Conservation (phyloP, 176 grass and related monocot genomes). For the Panicum miliaceum region DNA sequence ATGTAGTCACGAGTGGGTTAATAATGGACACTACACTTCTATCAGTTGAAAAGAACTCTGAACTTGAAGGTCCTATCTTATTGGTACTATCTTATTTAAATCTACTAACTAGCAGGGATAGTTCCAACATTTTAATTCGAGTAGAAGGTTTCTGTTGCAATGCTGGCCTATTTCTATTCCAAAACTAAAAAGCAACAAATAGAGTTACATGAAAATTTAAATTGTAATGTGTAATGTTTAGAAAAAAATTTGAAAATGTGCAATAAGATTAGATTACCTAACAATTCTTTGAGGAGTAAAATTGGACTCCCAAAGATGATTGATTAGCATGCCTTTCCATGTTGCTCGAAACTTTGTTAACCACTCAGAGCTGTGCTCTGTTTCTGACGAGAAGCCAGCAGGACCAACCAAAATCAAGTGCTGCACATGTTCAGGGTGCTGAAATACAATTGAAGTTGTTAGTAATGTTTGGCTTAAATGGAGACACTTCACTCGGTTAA, state of each 20-base stretch:
- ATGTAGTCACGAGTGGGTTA: neutral
- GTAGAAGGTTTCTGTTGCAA: neutral
- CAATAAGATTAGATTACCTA: conserved; percentile 54
- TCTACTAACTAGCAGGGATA: neutral
- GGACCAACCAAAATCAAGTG: conserved; percentile 98
- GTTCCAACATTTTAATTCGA: neutral
- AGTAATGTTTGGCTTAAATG: conserved; percentile 25
- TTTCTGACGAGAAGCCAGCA: conserved; percentile 88
- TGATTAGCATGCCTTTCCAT: conserved; percentile 83
- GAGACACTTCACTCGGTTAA: conserved; percentile 12
- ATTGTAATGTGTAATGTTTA: neutral
- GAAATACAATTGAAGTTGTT: conserved; percentile 41
- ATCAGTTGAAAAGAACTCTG: neutral
- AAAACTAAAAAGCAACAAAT: conserved; percentile 1
- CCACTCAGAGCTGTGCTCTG: conserved; percentile 86
- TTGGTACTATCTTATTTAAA: neutral
- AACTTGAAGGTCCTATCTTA: neutral
- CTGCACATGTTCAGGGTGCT: conserved; percentile 96
- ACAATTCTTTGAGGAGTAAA: conserved; percentile 93
- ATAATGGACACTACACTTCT: neutral
- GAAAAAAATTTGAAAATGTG: neutral
- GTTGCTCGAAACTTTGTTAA: conserved; percentile 87
- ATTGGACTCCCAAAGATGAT: conserved; percentile 98
- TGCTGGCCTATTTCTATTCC: neutral
- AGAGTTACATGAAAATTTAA: neutral